Conservation (phyloP, 805 yeast species). For the Yarrowia sp. region DNA sequence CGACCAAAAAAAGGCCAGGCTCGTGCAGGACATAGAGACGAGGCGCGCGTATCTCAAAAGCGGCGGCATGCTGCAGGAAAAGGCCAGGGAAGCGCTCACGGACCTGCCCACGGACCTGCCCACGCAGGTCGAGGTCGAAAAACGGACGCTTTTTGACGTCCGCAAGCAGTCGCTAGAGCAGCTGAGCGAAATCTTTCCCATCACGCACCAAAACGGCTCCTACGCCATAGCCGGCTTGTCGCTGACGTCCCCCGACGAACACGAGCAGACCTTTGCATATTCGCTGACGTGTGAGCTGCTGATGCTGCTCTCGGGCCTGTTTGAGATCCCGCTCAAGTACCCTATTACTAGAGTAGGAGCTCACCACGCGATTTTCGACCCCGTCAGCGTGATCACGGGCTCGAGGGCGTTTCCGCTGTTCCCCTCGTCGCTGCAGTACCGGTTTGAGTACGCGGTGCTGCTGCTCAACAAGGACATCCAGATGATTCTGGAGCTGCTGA, state of each 20-base stretch:
- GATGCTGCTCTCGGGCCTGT: conserved; percentile 9
- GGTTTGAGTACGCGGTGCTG: conserved; percentile 16
- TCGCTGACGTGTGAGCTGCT: conserved; percentile 23
- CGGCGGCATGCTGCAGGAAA: neutral
- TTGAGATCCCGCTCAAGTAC: conserved; percentile 16
- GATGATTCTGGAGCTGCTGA: conserved; percentile 15
- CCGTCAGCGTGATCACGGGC: conserved; percentile 19
- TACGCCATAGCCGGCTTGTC: conserved; percentile 13
- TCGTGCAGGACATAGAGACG: neutral
- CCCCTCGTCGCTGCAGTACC: conserved; percentile 16
- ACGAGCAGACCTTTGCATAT: conserved; percentile 23
- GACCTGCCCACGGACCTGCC: neutral
- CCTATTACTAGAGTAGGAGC: conserved; percentile 11
- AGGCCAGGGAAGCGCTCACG: neutral
- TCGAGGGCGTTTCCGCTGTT: conserved; percentile 18
- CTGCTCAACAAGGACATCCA: conserved; percentile 23
- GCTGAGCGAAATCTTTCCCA: neutral
- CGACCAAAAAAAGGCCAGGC: neutral
- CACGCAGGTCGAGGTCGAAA: neutral
- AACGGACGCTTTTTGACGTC: neutral
- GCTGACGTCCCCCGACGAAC: neutral
- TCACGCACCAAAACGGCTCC: neutral
- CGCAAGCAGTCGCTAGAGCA: neutral
- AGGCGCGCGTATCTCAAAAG: conserved; percentile 7
- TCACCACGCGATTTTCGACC: conserved; percentile 14